Base-by-base conservation (phyloP, 2,329 filamentous ascomycete genomes). In the Pseudogymnoascus sp. region DNA sequence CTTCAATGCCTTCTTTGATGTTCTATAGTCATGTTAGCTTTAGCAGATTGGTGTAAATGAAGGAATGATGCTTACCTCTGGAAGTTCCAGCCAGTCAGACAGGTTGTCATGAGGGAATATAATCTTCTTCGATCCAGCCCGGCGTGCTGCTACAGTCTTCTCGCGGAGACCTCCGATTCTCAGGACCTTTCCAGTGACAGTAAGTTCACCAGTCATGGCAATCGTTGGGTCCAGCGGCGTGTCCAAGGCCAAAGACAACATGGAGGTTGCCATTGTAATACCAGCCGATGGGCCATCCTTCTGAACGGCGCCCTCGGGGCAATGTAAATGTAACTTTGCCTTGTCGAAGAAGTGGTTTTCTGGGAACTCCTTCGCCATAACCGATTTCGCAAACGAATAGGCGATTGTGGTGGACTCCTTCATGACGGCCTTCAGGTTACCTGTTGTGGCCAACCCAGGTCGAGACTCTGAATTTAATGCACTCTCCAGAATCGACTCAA, bases 191-290 rank as follows among this genome's bases (percentile, higher is more conserved):
- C 95, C 95, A 1, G 95, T 99, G 61, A 99, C 87, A 1, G 96
- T 99, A 67, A 99, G 80, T 77, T 99, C 95, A 67, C 95, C 95
- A 0, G 95, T 99, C 95, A 99, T 99, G 64, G 96, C 93, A 69
- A 97, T 87, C 0, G 90, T 91, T 5, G 93, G 91, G 72, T 92
- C 83, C 60, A 99, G 82, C 14, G 88, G 83, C 53, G 84, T 83
- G 68, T 96, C 86, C 40, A 97, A 79, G 7, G 91, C 93, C 66
- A 99, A 80, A 61, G 89, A 93, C 60, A 99, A 80, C 70, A 99
- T 77, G 64, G 90, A 92, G 5, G 92, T 96, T n/a, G 95, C 89
- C 95, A 99, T 99, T 5, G 95, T 99, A 72, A 99, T 95, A 74
- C 95, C 95, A 18, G 95, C 95, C 59, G 89, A 93, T 3, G 90